phyloP scores from a whole-genome alignment of 768 basidiomycete species.

The Lactarius indigo region DNA sequence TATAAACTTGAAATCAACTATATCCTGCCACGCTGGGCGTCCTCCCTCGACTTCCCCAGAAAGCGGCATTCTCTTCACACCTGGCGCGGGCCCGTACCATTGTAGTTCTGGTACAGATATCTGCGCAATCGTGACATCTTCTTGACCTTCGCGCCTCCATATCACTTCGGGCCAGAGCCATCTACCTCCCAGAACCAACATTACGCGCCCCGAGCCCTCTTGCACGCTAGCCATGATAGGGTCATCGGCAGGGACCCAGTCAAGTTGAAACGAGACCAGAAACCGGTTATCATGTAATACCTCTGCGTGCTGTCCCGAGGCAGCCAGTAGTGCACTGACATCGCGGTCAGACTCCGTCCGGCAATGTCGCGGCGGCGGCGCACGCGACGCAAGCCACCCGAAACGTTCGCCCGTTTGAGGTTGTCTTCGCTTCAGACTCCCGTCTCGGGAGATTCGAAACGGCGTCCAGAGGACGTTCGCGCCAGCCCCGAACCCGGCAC shows the following conservation, averaged over 20 bases:
- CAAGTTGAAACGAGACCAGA: conserved; percentile 45
- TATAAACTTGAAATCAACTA: conserved; percentile 22
- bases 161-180: conserved; percentile 52
- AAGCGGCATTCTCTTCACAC: conserved; percentile 5
- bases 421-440: neutral
- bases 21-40: conserved; percentile 10
- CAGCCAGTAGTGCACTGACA: conserved; percentile 31
- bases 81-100: conserved; percentile 18
- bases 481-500: conserved; percentile 25
- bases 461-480: conserved; percentile 24
- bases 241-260: conserved; percentile 41
- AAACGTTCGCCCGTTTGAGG: conserved; percentile 30
- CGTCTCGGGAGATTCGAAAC: conserved; percentile 12
- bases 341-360: conserved; percentile 38
- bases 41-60: neutral
- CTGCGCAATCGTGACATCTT: conserved; percentile 21
- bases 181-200: conserved; percentile 38
- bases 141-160: conserved; percentile 12
- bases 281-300: conserved; percentile 68
- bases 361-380: conserved; percentile 39
- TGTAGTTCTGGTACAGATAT: conserved; percentile 15
- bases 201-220: conserved; percentile 28
- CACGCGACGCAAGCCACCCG: conserved; percentile 63
- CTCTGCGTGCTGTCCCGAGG: conserved; percentile 31
- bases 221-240: conserved; percentile 29